phyloP scores from a whole-genome alignment of 192 early-diverging fungal genomes.

The Geranomyces michiganensis region DNA sequence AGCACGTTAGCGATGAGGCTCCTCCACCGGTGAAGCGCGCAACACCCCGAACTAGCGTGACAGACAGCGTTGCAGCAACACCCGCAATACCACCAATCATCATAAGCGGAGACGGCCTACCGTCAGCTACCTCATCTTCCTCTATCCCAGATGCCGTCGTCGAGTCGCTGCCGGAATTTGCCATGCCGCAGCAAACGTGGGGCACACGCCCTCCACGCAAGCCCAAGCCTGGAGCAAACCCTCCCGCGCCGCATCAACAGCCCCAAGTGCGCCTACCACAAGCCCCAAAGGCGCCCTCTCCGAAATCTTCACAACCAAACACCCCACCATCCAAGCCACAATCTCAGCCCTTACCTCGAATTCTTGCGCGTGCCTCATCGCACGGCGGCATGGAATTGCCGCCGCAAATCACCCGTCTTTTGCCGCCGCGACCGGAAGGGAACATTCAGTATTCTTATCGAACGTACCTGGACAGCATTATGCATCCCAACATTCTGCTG shows the following conservation, averaged over 20 bases:
- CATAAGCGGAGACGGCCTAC: no score
- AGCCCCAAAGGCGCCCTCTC: neutral
- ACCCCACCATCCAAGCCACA: neutral
- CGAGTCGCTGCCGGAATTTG: neutral
- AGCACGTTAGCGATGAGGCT: no score
- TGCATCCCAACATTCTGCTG: conserved; percentile 28
- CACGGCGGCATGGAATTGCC: neutral
- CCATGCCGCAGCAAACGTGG: conserved; percentile 11
- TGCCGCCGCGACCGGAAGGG: neutral
- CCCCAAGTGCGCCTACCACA: neutral
- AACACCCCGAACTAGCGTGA: no score
- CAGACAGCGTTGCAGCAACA: no score
- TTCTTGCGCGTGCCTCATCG: neutral
- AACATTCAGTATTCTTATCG: conserved; percentile 13
- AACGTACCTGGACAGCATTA: conserved; percentile 28
- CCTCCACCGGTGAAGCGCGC: no score
- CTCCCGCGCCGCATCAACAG: neutral
- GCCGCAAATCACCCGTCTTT: neutral
- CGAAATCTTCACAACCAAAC: neutral
- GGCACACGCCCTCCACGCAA: conserved; percentile 1
- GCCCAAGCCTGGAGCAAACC: neutral
- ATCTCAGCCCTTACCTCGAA: neutral
- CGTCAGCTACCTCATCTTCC: neutral
- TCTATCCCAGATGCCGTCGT: neutral
- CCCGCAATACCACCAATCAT: no score